phyloP scores from a whole-genome alignment of 2,329 filamentous ascomycete genomes.

The Sclerotinia borealis region DNA sequence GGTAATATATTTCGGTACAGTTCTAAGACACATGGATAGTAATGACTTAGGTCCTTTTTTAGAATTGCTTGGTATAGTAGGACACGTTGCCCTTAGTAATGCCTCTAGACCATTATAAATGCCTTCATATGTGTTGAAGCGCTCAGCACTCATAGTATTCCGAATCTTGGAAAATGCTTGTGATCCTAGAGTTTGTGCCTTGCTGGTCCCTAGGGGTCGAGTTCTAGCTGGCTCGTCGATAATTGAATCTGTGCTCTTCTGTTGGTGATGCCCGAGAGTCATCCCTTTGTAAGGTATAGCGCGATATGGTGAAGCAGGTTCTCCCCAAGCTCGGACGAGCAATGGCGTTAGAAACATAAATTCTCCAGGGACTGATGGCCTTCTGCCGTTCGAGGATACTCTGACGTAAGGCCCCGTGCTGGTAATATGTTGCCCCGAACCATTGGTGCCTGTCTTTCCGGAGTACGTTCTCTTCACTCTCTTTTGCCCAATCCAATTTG shows the following conservation, averaged over 20 bases:
- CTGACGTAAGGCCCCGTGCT: not conserved
- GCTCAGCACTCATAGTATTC: slow-evolving; percentile 27
- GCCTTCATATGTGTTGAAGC: slow-evolving; percentile 39
- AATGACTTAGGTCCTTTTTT: slow-evolving; percentile 37
- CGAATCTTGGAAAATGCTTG: slow-evolving; percentile 35
- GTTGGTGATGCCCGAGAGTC: not conserved
- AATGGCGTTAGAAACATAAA: slow-evolving; percentile 31
- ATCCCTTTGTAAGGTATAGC: not conserved
- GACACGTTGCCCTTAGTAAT: slow-evolving; percentile 38
- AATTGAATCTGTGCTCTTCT: not conserved
- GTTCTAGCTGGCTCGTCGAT: not conserved
- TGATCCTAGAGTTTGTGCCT: slow-evolving; percentile 17
- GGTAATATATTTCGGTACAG: slow-evolving; percentile 42
- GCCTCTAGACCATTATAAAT: slow-evolving; percentile 41
- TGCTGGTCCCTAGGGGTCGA: slow-evolving; percentile 7
- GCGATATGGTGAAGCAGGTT: not conserved
- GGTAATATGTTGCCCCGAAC: not conserved
- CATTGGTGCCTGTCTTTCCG: slow-evolving; percentile 13
- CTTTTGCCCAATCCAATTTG: slow-evolving; percentile 18
- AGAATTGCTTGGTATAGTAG: slow-evolving; percentile 13
- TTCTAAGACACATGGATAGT: slow-evolving; percentile 43
- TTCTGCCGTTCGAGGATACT: not conserved
- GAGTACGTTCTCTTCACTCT: slow-evolving; percentile 30
- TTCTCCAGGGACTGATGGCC: slow-evolving; percentile 25
- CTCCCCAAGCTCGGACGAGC: slow-evolving; percentile 23